A percentile compares a stretch with the other conserved stretches of the same genome.
phyloP scores from a whole-genome alignment of 371 early-diverging fungal genomes.

The Gilbertella persicaria region DNA sequence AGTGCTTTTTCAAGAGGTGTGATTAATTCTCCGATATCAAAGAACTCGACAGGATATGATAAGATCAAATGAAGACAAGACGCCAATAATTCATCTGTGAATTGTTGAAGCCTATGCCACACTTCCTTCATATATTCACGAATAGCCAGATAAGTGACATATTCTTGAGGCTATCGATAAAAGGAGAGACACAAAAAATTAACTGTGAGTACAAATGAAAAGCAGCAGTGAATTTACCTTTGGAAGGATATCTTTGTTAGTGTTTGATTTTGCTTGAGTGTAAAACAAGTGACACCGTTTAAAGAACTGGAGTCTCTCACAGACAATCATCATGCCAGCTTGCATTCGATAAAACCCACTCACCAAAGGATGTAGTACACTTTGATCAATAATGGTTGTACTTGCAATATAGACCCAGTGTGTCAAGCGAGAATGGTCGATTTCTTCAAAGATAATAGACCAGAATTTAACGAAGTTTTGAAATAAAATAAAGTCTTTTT shows the following conservation, averaged over 20 bases:
- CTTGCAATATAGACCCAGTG: constrained; percentile 68
- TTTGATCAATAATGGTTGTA: constrained; percentile 53
- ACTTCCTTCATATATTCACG: constrained; percentile 62
- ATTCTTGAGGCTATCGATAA: constrained; percentile 16
- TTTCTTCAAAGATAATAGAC: constrained; percentile 55
- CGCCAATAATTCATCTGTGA: constrained; percentile 77
- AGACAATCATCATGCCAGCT: constrained; percentile 49
- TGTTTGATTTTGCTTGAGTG: not conserved
- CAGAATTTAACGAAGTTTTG: constrained; percentile 72
- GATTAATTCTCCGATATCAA: constrained; percentile 49
- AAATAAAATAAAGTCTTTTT: constrained; percentile 69
- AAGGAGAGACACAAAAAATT: too few species aligned
- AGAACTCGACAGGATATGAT: constrained; percentile 60
- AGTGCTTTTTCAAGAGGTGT: constrained; percentile 65
- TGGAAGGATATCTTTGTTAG: not conserved
- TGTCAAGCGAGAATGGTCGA: constrained; percentile 42
- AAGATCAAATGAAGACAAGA: constrained; percentile 70
- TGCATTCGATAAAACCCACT: constrained; percentile 79
- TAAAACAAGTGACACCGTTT: constrained; percentile 12
- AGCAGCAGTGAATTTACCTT: not conserved
- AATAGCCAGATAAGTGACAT: constrained; percentile 39
- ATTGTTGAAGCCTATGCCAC: constrained; percentile 63
- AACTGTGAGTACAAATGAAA: not conserved
- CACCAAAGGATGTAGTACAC: constrained; percentile 61
- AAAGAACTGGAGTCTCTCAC: constrained; percentile 47